A percentile compares a stretch with the other conserved stretches of the same genome.
phyloP scores from a whole-genome alignment of 768 basidiomycete genomes.

The Russula griseocarnosa region DNA sequence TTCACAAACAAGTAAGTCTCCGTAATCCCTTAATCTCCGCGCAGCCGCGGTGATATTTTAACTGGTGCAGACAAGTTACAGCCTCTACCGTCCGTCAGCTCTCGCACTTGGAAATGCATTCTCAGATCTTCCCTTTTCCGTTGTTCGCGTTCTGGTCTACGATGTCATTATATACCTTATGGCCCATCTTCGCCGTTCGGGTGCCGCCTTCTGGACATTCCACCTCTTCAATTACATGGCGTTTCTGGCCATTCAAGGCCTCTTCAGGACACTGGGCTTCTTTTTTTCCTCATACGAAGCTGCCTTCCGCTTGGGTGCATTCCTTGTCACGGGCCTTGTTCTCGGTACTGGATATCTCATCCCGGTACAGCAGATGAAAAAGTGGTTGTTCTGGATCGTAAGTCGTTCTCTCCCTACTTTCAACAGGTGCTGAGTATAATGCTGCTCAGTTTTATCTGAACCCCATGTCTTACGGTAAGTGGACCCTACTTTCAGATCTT shows the following conservation, averaged over 20 bases:
- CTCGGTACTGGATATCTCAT: conserved; percentile 70
- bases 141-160: conserved; percentile 54
- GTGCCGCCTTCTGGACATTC: conserved; percentile 50
- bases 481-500: background rate
- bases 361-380: conserved; percentile 64
- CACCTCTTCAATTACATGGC: conserved; percentile 62
- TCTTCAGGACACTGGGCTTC: conserved; percentile 73
- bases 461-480: conserved; percentile 65
- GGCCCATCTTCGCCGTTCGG: conserved; percentile 44
- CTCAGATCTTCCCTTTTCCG: conserved; percentile 67
- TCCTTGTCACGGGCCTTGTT: conserved; percentile 76
- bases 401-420: conserved; percentile 30
- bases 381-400: conserved; percentile 85
- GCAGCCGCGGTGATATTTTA: background rate
- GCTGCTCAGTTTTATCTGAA: conserved; percentile 66
- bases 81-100: conserved; percentile 64
- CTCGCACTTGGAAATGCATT: conserved; percentile 62
- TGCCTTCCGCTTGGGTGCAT: conserved; percentile 51
- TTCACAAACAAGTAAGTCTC: conserved; percentile 54
- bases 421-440: background rate
- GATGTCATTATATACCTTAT: conserved; percentile 70
- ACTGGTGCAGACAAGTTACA: conserved; percentile 46
- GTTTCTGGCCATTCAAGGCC: conserved; percentile 73
- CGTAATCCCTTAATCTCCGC: background rate
- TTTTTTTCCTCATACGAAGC: conserved; percentile 52